A percentile compares a stretch with the other conserved stretches of the same genome.
phyloP scores from a whole-genome alignment of 208 protist species.

The Hexamita inflata region DNA sequence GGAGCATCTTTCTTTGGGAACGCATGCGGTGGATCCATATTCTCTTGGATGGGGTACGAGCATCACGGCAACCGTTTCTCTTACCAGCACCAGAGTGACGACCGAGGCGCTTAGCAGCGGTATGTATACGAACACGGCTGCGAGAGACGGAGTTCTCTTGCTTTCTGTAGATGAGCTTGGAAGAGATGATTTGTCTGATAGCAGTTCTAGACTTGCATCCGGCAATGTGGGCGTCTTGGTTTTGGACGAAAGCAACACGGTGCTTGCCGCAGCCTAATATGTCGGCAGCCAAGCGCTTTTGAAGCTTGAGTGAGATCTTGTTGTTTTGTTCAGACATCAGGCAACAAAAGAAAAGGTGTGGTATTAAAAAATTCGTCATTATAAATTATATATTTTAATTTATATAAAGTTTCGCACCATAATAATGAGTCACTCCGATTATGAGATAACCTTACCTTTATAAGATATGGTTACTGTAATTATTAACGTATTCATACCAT shows the following conservation, averaged over 20 bases:
- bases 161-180: constrained; percentile 85
- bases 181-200: constrained; percentile 58
- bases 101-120: constrained; percentile 68
- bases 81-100: constrained; percentile 77
- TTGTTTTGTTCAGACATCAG: background rate
- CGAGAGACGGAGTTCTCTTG: constrained; percentile 78
- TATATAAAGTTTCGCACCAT: too few species aligned
- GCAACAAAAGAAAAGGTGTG: too few species aligned
- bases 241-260: constrained; percentile 74
- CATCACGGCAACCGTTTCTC: constrained; percentile 80
- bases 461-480: too few species aligned
- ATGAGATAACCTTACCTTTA: too few species aligned
- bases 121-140: constrained; percentile 62
- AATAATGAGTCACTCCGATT: too few species aligned
- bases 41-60: constrained; percentile 81
- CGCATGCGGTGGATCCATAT: constrained; percentile 90
- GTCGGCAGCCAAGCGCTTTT: constrained; percentile 86
- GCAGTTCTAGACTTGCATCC: constrained; percentile 77
- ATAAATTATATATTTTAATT: too few species aligned
- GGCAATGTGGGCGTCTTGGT: constrained; percentile 81
- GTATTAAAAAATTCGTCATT: too few species aligned
- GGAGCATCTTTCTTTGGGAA: constrained; percentile 79
- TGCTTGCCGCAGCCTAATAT: constrained; percentile 87
- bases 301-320: constrained; percentile 54
- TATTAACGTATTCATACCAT: too few species aligned